A percentile compares a stretch with the other conserved stretches of the same genome.
Evolutionary conservation across 2,329 filamentous ascomycete genomes (phyloP).

Genomic region (Neurospora crassa): DNA sequence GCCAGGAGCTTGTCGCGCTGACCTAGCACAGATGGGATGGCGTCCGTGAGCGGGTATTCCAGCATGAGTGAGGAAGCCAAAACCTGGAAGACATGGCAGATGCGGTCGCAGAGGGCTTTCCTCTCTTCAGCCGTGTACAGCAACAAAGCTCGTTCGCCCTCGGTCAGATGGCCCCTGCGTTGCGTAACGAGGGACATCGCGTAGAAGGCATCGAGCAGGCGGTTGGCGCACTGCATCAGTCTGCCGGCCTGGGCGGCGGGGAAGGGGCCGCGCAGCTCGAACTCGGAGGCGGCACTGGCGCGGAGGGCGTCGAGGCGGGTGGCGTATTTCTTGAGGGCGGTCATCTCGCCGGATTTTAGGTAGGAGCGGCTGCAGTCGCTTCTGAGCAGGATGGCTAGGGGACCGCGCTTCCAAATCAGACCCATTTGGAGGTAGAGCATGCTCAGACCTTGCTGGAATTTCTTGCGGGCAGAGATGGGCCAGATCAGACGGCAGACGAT

Average conservation of each 20-base stretch:
- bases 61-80: constrained; percentile 89
- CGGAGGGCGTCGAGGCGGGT: constrained; percentile 66
- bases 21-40: constrained; percentile 72
- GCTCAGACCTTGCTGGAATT: constrained; percentile 81
- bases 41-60: constrained; percentile 86
- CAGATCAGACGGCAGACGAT: constrained; percentile 83
- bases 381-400: constrained; percentile 62
- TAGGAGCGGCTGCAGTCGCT: constrained; percentile 54
- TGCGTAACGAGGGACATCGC: constrained; percentile 90
- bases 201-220: constrained; percentile 87
- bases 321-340: constrained; percentile 73
- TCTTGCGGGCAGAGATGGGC: constrained; percentile 83
- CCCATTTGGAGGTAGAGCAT: constrained; percentile 93
- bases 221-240: constrained; percentile 70
- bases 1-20: constrained; percentile 75
- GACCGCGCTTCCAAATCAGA: constrained; percentile 91
- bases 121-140: constrained; percentile 72
- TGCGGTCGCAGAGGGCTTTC: constrained; percentile 71
- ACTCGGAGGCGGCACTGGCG: constrained; percentile 68
- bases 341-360: constrained; percentile 81
- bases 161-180: constrained; percentile 64
- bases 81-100: constrained; percentile 80
- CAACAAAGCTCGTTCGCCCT: constrained; percentile 73
- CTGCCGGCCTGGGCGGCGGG: constrained; percentile 62
- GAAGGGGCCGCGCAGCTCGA: constrained; percentile 82